Conservation (phyloP, 257 asterid species). For the Gynochthodes officinalis region DNA sequence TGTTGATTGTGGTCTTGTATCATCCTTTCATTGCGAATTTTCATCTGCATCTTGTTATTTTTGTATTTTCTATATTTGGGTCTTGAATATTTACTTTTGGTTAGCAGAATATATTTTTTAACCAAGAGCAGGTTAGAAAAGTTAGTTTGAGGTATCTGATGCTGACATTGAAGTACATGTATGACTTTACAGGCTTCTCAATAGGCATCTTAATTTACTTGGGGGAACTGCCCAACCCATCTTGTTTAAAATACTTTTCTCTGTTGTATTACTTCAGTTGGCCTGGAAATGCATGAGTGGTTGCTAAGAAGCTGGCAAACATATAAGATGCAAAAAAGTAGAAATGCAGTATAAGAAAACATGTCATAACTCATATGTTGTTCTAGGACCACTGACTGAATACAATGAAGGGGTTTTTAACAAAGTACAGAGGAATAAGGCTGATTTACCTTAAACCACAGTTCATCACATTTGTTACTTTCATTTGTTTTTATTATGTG, state of each 20-base stretch:
- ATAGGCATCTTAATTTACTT: not conserved
- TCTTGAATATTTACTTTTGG: not conserved
- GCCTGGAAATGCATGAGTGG: not conserved
- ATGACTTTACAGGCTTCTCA: not conserved
- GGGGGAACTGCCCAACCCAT: not conserved
- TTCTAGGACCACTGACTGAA: constrained; percentile 1
- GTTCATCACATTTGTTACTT: not conserved
- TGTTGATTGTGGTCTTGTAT: not conserved
- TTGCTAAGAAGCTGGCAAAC: not conserved
- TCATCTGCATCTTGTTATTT: not conserved
- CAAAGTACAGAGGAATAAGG: not conserved
- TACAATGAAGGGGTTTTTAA: not conserved
- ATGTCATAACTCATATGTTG: not conserved
- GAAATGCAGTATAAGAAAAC: not conserved
- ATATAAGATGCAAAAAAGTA: not conserved
- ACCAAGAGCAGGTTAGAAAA: not conserved
- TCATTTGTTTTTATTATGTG: not conserved
- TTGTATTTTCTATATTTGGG: not conserved
- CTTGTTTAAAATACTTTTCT: not conserved
- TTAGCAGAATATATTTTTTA: not conserved
- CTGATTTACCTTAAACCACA: not conserved
- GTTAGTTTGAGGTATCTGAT: not conserved
- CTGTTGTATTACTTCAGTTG: not conserved
- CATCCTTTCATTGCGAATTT: not conserved
- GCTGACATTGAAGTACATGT: not conserved